Evolutionary conservation across 139 green algal genomes (phyloP).

Genomic region (Medakamo hakoo): DNA sequence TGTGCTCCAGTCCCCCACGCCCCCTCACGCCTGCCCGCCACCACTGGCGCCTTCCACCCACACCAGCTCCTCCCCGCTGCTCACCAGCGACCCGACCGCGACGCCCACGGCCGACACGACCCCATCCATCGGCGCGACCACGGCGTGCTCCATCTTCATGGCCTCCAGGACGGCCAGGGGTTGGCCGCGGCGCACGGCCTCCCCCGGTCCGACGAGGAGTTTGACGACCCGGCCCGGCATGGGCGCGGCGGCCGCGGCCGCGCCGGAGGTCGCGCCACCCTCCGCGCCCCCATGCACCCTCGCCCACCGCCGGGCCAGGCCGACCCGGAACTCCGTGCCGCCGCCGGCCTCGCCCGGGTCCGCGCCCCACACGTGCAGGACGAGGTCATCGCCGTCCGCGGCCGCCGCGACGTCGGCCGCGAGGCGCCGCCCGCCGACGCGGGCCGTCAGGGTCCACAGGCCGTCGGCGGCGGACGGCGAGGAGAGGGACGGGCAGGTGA

Average conservation of each 20-base stretch:
- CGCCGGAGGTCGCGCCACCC: neutral
- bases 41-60: slow-evolving; percentile 6
- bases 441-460: neutral
- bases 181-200: slow-evolving; percentile 18
- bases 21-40: neutral
- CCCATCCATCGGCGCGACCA: slow-evolving; percentile 11
- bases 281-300: slow-evolving; percentile 9
- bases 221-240: neutral
- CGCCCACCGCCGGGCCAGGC: too few relatives aligned
- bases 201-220: slow-evolving; percentile 10
- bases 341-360: slow-evolving; percentile 1
- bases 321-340: too few relatives aligned
- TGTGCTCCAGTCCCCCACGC: neutral
- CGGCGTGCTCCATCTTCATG: slow-evolving; percentile 67
- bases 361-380: neutral
- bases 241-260: too few relatives aligned
- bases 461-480: neutral
- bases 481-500: neutral
- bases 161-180: slow-evolving; percentile 51
- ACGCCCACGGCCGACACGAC: slow-evolving; percentile 6
- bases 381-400: slow-evolving; percentile 1
- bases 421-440: slow-evolving; percentile 6
- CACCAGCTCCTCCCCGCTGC: slow-evolving; percentile 12
- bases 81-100: slow-evolving; percentile 12
- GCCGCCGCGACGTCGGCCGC: neutral